Evolutionary conservation across 148 eudicot genomes (phyloP), one percentile per base, ranked within the genome.

Genomic region (Camellia lanceoleosa): DNA sequence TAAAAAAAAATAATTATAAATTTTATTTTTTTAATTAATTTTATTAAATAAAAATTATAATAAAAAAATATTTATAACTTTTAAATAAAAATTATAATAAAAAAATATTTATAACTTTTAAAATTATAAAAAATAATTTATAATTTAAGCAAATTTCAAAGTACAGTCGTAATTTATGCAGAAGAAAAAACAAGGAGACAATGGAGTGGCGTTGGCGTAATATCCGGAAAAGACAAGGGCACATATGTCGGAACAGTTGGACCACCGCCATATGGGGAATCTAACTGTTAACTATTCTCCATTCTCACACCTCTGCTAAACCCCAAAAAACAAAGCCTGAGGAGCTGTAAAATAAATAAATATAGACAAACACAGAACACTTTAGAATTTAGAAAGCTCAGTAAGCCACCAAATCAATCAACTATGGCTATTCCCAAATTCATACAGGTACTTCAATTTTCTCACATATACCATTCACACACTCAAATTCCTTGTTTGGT

Each of bases 401-500:
- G n/a, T 0, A 18, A 46, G 2, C 55, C 54, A 7, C 73, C 54
- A 49, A 8, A 11, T 49, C 73, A 16, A n/a, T 18, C 23, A 46
- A 19, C 55, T 69, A n/a, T 46, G 55, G 55, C 54, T 18, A 69
- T 44, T 46, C 73, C 73, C 23, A 55, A 13, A 9, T 11, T 46
- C 42, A 19, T 38, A 7, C 77, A 58, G 47, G 46, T 67, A 41
- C 16, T 3, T 47, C 16, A 68, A 13, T 13, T 68, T 4, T 49
- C 52, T 49, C 7, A 49, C 52, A 43, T 15, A 68, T 16, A 43
- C 9, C 38, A 30, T 30, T 30, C 38, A 43, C 44, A 64, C 19
- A 16, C 3, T 8, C 38, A 49, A 43, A 60, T 75, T 60, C 54
- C 20, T 23, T 3, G 68, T 75, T 61, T 75, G 68, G 78, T 75